Percentiles rank a stretch among this genome's conserved stretches.
These are phyloP conservation scores for Helichrysum umbraculigerum DNA, from an alignment of 129 eudicot genomes.

Conservation along the genomic window DNA sequence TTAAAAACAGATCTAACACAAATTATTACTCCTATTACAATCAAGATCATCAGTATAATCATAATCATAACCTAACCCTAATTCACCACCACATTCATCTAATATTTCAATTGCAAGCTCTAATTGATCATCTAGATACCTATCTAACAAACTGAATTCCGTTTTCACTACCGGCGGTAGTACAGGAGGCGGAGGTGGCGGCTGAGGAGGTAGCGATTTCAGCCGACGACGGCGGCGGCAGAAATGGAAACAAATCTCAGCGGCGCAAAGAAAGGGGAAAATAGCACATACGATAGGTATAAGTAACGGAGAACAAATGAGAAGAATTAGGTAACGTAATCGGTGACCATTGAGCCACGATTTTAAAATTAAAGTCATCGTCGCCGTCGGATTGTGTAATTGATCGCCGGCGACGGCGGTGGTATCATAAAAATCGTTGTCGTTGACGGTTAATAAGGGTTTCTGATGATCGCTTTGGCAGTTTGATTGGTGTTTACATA, in stretches of 20 bases:
- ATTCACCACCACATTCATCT: slow-evolving; percentile 44
- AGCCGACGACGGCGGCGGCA: slow-evolving; percentile 34
- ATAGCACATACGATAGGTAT: slow-evolving; percentile 43
- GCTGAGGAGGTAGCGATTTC: slow-evolving; percentile 18
- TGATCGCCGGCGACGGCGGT: slow-evolving; percentile 22
- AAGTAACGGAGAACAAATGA: slow-evolving; percentile 52
- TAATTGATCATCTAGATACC: slow-evolving; percentile 66
- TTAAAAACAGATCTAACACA: neutral
- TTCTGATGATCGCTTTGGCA: slow-evolving; percentile 22
- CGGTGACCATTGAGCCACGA: slow-evolving; percentile 51
- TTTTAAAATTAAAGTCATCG: slow-evolving; percentile 34
- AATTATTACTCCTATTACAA: slow-evolving; percentile 10
- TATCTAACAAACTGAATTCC: slow-evolving; percentile 43
- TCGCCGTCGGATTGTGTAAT: slow-evolving; percentile 30
- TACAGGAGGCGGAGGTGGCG: neutral
- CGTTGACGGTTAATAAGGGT: slow-evolving; percentile 23
- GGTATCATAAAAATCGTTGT: slow-evolving; percentile 14
- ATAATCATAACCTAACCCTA: slow-evolving; percentile 34
- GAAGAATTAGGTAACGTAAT: slow-evolving; percentile 39
- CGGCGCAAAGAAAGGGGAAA: slow-evolving; percentile 46
- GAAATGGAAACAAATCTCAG: slow-evolving; percentile 32
- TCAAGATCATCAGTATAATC: slow-evolving; percentile 30
- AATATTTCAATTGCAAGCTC: slow-evolving; percentile 45
- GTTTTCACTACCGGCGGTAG: slow-evolving; percentile 8
- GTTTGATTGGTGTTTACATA: slow-evolving; percentile 7